Base-by-base conservation (phyloP, 768 basidiomycete species). In the Podaxis sp. region DNA sequence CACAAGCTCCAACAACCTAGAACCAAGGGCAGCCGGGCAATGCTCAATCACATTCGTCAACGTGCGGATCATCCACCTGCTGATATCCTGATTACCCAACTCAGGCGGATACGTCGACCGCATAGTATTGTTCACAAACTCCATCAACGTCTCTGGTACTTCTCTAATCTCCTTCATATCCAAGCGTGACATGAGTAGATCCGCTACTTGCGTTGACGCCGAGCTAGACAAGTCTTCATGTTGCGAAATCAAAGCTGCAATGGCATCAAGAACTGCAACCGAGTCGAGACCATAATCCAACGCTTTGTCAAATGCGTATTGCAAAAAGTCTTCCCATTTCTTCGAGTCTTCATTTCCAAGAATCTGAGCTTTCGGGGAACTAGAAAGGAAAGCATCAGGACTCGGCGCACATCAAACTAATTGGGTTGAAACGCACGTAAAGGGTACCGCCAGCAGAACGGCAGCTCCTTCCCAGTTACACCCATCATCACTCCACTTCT, bases 81-180 rank as follows among this genome's bases (percentile, higher is more conserved):
- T 81, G 40, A 79, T 78, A 56, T 82, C 77, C 68, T 80, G 78
- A 66, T 84, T 81, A 52, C 76, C 75, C 3, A 82, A 78, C 19
- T 81, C 80, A 0, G 90, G 88, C 0, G 91, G 91, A 73, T 93
- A 93, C 8, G 82, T 81, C 8, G 82, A 77, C 22, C 76, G 73
- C 61, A 93, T 76, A 0, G 84, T 84, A 47, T 84, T 82, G 63
- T 86, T 85, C 57, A 86, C 77, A 58, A 90, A 82, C 50, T 85
- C 82, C 29, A 91, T 71, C 15, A 91, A 68, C 24, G 74, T 69
- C 13, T 74, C 72, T 2, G 91, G 89, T 0, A 88, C 70, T 19
- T 83, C 80, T 25, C 81, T 79, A 40, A 80, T 73, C 3, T 85
- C 83, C 3, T 74, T 66, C 61, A 82, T 75, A 19, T 84, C 82